Percentiles rank a stretch among this genome's conserved stretches.
Evolutionary conservation across 768 basidiomycete genomes (phyloP).

Genomic region (Panellus pusillus): DNA sequence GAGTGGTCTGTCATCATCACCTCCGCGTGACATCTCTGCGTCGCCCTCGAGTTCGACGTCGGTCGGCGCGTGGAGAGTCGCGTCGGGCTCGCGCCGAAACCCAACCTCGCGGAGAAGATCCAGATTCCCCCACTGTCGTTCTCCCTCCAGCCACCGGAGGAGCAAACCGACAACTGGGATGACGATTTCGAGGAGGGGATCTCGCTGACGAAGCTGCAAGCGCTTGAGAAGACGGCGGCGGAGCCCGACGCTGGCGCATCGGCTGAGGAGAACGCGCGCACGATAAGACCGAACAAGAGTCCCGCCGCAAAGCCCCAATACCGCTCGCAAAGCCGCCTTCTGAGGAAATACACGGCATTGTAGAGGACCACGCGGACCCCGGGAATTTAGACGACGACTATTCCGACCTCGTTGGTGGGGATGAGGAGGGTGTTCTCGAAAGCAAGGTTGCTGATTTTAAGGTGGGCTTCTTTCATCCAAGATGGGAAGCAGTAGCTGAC

Average conservation of each 20-base stretch:
- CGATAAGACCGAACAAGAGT: slow-evolving; percentile 75
- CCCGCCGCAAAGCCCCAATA: slow-evolving; percentile 53
- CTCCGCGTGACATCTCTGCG: slow-evolving; percentile 34
- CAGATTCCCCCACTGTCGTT: slow-evolving; percentile 67
- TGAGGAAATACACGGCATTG: slow-evolving; percentile 61
- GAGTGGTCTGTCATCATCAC: slow-evolving; percentile 45
- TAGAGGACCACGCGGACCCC: slow-evolving; percentile 92
- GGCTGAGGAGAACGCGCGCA: slow-evolving; percentile 75
- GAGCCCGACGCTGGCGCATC: slow-evolving; percentile 51
- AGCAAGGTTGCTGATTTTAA: slow-evolving; percentile 85
- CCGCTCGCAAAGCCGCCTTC: slow-evolving; percentile 64
- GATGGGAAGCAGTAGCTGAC: not conserved
- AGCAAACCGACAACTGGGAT: slow-evolving; percentile 96
- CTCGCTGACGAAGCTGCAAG: slow-evolving; percentile 83
- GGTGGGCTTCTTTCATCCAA: slow-evolving; percentile 38
- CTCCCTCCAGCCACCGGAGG: slow-evolving; percentile 71
- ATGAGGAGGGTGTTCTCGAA: slow-evolving; percentile 65
- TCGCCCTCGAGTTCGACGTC: slow-evolving; percentile 18
- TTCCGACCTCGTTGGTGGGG: slow-evolving; percentile 82
- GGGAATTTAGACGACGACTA: slow-evolving; percentile 84
- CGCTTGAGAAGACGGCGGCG: slow-evolving; percentile 57
- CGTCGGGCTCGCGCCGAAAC: slow-evolving; percentile 28
- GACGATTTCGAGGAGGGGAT: slow-evolving; percentile 97
- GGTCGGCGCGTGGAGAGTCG: slow-evolving; percentile 26
- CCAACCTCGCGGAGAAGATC: slow-evolving; percentile 50